Evolutionary conservation across 2,329 filamentous ascomycete species (phyloP).

Genomic region (Catunica adiposa): DNA sequence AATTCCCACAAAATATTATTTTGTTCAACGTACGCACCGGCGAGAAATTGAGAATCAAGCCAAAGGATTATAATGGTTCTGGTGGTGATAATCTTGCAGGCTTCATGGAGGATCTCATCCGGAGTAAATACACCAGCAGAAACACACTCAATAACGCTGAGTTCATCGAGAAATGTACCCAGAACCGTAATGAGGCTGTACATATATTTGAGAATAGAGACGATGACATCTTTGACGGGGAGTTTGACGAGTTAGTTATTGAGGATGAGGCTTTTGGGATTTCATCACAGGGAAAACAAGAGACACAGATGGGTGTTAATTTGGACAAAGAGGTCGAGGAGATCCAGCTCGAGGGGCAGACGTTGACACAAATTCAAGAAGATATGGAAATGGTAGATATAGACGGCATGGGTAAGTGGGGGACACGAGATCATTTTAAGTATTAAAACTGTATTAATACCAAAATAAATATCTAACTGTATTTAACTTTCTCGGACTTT

Average conservation of each 20-base stretch:
- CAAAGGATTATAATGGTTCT: neutral
- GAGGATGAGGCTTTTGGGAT: neutral
- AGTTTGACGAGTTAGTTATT: neutral
- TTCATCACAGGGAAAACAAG: neutral
- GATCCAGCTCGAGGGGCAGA: too few species aligned
- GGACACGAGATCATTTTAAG: neutral
- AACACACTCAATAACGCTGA: conserved; percentile 9
- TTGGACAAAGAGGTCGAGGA: too few species aligned
- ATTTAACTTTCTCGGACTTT: too few species aligned
- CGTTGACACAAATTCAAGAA: too few species aligned
- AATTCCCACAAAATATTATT: conserved; percentile 14
- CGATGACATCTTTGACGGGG: neutral
- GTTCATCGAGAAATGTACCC: conserved; percentile 11
- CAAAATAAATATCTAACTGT: too few species aligned
- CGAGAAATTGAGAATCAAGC: conserved; percentile 17
- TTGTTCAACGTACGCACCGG: conserved; percentile 20
- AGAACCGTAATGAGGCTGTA: neutral
- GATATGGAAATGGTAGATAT: neutral
- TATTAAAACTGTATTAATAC: too few species aligned
- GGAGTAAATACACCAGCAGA: conserved; percentile 15
- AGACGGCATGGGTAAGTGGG: neutral
- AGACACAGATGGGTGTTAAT: neutral
- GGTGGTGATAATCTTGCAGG: neutral
- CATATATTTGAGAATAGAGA: neutral
- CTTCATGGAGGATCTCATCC: conserved; percentile 16